phyloP scores from a whole-genome alignment of 2,329 filamentous ascomycete genomes.

The Fusarium sulawesiense region DNA sequence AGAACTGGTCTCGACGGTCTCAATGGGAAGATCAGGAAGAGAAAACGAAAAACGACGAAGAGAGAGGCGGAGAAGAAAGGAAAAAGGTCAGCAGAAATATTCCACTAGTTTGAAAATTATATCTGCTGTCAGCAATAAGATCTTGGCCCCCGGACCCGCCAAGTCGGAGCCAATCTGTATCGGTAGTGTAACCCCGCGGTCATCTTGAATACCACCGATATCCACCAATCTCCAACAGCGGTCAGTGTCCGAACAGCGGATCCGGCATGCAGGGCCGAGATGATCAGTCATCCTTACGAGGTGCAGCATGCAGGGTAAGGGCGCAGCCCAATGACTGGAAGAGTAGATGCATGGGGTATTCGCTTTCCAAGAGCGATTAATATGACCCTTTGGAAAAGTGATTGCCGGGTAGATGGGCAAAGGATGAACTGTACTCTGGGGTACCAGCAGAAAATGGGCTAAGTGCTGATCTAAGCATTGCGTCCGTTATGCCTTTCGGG shows the following conservation, averaged over 20 bases:
- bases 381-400: background rate
- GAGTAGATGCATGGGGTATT: background rate
- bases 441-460: no score
- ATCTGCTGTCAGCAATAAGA: background rate
- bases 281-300: background rate
- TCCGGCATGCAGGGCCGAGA: background rate
- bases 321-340: background rate
- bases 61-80: background rate
- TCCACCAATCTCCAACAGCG: background rate
- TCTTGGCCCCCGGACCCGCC: background rate
- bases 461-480: no score
- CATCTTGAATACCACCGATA: background rate
- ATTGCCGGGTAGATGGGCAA: no score
- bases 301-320: background rate
- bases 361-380: background rate
- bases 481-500: no score
- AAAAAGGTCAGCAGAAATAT: background rate
- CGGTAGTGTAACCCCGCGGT: background rate
- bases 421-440: no score
- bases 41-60: fast-evolving
- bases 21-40: fast-evolving
- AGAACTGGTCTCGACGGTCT: fast-evolving
- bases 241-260: background rate
- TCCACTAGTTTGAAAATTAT: background rate
- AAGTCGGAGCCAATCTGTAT: background rate